A percentile compares a stretch with the other conserved stretches of the same genome.
These are phyloP conservation scores for Lyophyllum decastes DNA, from an alignment of 768 basidiomycete species.

Conservation along the genomic window DNA sequence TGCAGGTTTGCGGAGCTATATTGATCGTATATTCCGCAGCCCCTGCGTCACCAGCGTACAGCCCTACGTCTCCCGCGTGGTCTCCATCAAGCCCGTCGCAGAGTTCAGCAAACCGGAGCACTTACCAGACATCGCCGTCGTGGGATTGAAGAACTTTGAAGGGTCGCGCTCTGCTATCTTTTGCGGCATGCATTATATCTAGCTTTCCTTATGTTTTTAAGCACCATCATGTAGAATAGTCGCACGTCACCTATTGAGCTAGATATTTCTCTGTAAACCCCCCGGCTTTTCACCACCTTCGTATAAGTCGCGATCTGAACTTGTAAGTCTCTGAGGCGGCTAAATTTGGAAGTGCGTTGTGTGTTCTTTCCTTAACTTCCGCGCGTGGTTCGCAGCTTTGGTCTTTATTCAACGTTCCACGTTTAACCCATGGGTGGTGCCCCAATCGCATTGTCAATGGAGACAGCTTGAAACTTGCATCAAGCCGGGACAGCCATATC, in stretches of 20 bases:
- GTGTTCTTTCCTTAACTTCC: background rate
- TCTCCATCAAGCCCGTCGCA: slow-evolving; percentile 81
- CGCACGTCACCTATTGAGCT: slow-evolving; percentile 24
- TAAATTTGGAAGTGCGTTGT: background rate
- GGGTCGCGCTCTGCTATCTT: slow-evolving; percentile 18
- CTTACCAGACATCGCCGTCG: slow-evolving; percentile 52
- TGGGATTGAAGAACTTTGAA: slow-evolving; percentile 42
- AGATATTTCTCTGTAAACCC: slow-evolving; percentile 10
- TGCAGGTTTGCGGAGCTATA: slow-evolving; percentile 7
- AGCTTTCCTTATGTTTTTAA: slow-evolving; percentile 22
- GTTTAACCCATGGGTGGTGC: too few species aligned
- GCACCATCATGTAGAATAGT: slow-evolving; percentile 30
- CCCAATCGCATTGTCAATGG: too few species aligned
- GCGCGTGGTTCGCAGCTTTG: background rate
- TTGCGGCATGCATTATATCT: slow-evolving; percentile 27
- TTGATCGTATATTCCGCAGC: slow-evolving; percentile 41
- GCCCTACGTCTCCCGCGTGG: slow-evolving; percentile 84
- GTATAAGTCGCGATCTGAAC: background rate
- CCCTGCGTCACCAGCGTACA: slow-evolving; percentile 85
- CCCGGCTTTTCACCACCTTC: background rate
- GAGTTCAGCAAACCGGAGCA: slow-evolving; percentile 40
- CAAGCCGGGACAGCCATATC: background rate
- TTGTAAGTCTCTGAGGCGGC: background rate
- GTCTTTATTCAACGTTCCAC: background rate
- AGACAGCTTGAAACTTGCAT: too few species aligned